phyloP scores from a whole-genome alignment of 2,329 filamentous ascomycete species.

The Cercospora nicotianae region DNA sequence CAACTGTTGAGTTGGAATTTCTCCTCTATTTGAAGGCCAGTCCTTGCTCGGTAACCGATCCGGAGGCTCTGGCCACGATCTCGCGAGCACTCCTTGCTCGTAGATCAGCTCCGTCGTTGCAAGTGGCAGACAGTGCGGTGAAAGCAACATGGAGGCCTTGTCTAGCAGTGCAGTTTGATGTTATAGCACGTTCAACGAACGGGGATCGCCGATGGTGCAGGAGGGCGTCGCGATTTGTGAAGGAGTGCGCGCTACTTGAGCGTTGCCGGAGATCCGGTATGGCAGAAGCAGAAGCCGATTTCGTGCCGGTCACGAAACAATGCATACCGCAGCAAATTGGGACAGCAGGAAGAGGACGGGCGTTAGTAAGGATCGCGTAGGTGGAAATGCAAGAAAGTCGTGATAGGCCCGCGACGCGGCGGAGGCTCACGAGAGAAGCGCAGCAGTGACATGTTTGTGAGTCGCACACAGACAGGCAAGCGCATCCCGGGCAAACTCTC shows the following conservation, averaged over 20 bases:
- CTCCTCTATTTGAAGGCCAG: not conserved
- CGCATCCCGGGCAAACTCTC: not conserved
- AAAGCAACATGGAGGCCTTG: slow-evolving; percentile 2
- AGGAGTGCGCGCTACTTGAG: not conserved
- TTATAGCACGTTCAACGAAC: slow-evolving; percentile 9
- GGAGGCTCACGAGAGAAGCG: not conserved
- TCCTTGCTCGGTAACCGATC: slow-evolving; percentile 4
- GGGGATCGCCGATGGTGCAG: slow-evolving; percentile 8
- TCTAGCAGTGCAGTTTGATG: not conserved
- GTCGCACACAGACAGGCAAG: not conserved
- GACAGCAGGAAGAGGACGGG: not conserved
- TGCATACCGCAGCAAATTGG: not conserved
- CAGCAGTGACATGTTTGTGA: not conserved
- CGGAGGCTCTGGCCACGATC: slow-evolving; percentile 10
- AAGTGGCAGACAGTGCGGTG: slow-evolving; percentile 1
- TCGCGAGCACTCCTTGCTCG: not conserved
- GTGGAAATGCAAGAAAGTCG: not conserved
- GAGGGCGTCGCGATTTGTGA: slow-evolving; percentile 2
- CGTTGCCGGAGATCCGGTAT: slow-evolving; percentile 1
- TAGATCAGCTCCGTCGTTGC: not conserved
- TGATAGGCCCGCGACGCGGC: not conserved
- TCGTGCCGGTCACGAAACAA: not conserved
- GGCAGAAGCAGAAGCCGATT: not conserved
- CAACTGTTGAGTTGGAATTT: slow-evolving; percentile 2
- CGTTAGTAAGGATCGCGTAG: not conserved